These are phyloP conservation scores for Wallacemonas sp. DNA, from an alignment of 208 protist species.

Conservation along the genomic window DNA sequence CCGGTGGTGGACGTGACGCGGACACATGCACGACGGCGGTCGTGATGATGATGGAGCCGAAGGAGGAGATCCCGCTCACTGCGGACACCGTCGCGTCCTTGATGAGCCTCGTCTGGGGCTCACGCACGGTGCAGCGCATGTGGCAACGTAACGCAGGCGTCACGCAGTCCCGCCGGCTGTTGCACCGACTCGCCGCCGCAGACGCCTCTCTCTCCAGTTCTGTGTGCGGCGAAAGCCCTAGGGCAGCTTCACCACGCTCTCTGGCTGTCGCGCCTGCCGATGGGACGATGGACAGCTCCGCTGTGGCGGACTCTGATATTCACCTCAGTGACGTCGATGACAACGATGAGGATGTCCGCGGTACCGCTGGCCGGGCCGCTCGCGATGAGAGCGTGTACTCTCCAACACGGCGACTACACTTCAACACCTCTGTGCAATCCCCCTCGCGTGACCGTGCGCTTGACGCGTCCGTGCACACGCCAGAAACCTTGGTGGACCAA, in stretches of 20 bases:
- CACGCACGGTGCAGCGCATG: conserved; percentile 1
- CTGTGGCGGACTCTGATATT: conserved; percentile 1
- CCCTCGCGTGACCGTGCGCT: background rate
- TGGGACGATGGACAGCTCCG: background rate
- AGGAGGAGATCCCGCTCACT: conserved; percentile 1
- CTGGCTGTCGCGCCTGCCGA: background rate
- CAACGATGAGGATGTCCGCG: background rate
- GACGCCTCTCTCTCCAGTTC: no score
- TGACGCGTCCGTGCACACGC: background rate
- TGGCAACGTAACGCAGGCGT: background rate
- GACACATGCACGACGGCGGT: no score
- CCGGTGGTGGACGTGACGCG: no score
- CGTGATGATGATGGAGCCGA: background rate
- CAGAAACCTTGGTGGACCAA: no score
- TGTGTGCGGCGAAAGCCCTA: no score
- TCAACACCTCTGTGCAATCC: background rate
- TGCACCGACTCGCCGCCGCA: background rate
- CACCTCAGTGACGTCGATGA: background rate
- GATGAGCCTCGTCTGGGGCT: conserved; percentile 7
- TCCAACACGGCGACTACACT: background rate
- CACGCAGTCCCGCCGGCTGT: background rate
- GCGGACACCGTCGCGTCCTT: background rate
- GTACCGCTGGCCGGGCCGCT: background rate
- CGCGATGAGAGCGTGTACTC: background rate
- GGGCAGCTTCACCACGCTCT: background rate